Evolutionary conservation across 2,329 filamentous ascomycete species (phyloP), one percentile per base, ranked within the genome.

Genomic region (Sporothrix phasma): DNA sequence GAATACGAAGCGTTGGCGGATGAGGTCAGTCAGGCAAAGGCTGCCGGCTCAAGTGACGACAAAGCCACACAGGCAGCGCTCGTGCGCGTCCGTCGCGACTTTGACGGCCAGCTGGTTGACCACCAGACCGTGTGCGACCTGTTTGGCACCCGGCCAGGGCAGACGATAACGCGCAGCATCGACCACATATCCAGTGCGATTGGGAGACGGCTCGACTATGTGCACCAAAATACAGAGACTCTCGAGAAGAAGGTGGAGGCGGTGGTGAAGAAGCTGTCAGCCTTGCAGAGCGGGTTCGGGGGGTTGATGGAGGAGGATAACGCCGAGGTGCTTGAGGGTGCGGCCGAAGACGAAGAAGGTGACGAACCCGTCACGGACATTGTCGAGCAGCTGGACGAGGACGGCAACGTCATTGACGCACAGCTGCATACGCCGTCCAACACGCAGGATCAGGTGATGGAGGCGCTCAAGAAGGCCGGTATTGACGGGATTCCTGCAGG

Each of bases 1-100:
- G 93, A 97, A 74, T 97, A 97, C 74, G 90, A 96, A 72, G 85
- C 87, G 26, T 81, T 97, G 67, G 92, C 89, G 73, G 90, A 95
- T 73, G 90, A 95, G 71, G 83, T 97, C 34, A 31, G 41, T 45
- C 39, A 47, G 17, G 15, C 6, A 5, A 45, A 39, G 24, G 3
- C 73, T 87, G 29, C 73, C 80, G 41, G 73, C 78, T n/a, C n/a
- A n/a, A n/a, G n/a, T n/a, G 47, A 76, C 34, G 47, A 54, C 19
- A 17, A 41, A 26, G 17, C 46, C 22, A 43, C 34, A 6, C 46
- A 43, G 29, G 47, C 58, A 22, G 61, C 31, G 15, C 81, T 92
- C 31, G 76, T 81, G 7, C 76, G 76, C 34, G 81, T 88, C 53
- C 82, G 83, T 51, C 75, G 79, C 41, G 78, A 80, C 13, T 87